Evolutionary conservation across 75 land plant species (phyloP), one percentile per base, ranked within the genome.

Genomic region (Sequoia sempervirens): DNA sequence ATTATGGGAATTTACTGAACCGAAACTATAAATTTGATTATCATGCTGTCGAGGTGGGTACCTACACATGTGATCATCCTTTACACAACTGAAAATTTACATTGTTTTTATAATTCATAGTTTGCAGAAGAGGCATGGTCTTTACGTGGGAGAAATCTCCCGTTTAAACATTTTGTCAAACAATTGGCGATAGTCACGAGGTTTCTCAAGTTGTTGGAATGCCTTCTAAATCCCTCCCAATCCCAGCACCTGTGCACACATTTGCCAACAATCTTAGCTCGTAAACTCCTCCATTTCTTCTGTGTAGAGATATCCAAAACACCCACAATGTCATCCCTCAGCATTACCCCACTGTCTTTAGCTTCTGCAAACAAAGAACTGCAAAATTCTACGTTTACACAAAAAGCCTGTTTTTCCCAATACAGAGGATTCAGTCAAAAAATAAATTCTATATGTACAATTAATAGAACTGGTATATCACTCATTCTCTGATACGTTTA

Each of bases 111-210:
- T 64, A 7, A 64, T 64, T 23, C 28, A 64, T 26, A 70, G 32
- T 30, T 30, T 70, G 36, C 13, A 70, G 36, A 10, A 70, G 15
- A 32, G 13, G 13, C 73, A 70, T 70, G 73, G 73, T 32, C 36
- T 70, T 70, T 32, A 70, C 73, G 73, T 70, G 73, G 73, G 73
- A 70, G 73, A 70, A 70, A 70, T 70, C 73, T 32, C 73, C 73
- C 36, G 36, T 70, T 32, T 70, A 70, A 70, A 70, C 73, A 32
- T 70, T 70, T 70, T 70, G 68, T 32, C 36, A 70, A 70, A 70
- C 73, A 70, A 28, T 70, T 32, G 73, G 73, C 73, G 73, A 32
- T 11, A 1, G 14, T 32, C 36, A 2, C 73, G 73, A 70, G 73
- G 36, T 5, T 58, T 58, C 23, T 58, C 23, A 0, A 58, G 26